Percentiles rank a stretch among this genome's conserved stretches.
These are phyloP conservation scores for Monosporozyma servazzii DNA, from an alignment of 805 yeast genomes.

Conservation along the genomic window DNA sequence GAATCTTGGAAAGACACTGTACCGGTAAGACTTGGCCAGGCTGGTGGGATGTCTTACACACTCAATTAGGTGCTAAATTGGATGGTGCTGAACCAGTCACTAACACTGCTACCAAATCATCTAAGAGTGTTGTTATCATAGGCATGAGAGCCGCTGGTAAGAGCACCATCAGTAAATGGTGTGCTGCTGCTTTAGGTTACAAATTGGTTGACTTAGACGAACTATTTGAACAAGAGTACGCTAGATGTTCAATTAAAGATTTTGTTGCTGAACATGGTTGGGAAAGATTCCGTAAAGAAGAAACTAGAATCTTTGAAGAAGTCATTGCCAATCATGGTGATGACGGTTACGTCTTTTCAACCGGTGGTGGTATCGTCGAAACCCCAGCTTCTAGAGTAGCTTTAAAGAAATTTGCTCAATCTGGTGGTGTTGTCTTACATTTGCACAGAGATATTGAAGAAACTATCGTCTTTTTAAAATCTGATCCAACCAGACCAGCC, in stretches of 20 bases:
- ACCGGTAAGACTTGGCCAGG: constrained; percentile 99
- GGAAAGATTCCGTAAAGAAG: constrained; percentile 75
- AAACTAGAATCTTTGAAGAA: constrained; percentile 46
- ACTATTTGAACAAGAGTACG: constrained; percentile 47
- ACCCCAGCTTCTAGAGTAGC: constrained; percentile 53
- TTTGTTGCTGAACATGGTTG: constrained; percentile 64
- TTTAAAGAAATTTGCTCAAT: constrained; percentile 43
- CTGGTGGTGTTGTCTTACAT: constrained; percentile 78
- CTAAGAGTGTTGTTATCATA: constrained; percentile 57
- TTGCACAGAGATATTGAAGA: constrained; percentile 80
- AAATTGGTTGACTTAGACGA: constrained; percentile 67
- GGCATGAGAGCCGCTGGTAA: constrained; percentile 99
- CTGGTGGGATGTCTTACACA: constrained; percentile 93
- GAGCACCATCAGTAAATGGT: constrained; percentile 74
- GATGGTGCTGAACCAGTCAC: constrained; percentile 58
- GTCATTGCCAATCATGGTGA: constrained; percentile 31
- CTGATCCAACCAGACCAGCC: constrained; percentile 83
- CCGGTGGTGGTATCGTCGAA: constrained; percentile 97
- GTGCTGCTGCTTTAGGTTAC: constrained; percentile 60
- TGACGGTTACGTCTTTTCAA: constrained; percentile 64
- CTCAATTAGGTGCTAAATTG: constrained; percentile 51
- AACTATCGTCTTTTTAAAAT: constrained; percentile 62
- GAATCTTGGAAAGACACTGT: constrained; percentile 78
- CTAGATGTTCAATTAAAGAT: constrained; percentile 42
- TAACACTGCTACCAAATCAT: constrained; percentile 5